Evolutionary conservation across 1,284 basidiomycete species (phyloP), one percentile per base, ranked within the genome.

Genomic region (Anthracocystis setariae): DNA sequence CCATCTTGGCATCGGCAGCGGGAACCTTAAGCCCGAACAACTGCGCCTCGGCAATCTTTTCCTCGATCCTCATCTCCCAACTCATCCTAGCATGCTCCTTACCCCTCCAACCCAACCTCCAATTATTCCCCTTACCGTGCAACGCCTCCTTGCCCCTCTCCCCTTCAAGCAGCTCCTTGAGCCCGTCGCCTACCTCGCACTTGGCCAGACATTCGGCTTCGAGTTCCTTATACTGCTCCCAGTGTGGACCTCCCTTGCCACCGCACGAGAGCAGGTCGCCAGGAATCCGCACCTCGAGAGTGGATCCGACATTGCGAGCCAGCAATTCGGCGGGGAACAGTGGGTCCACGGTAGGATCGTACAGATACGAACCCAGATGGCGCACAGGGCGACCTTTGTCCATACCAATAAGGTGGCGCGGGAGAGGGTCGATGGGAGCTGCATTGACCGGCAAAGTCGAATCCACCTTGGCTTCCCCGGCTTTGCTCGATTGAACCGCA

Each of bases 41-140:
- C 39, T 60, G 56, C 8, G 52, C 63, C 43, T 66, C 65, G 12
- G 64, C 68, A 13, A 63, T 50, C 33, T 52, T 42, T 50, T 77
- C 71, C 39, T 65, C 61, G 29, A 67, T 65, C 8, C 66, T 59
- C 61, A 74, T 65, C 55, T 77, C 77, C 29, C 69, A 44, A 25
- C 64, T 74, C 73, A 75, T 79, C 18, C 74, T 54, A 1, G 76
- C 73, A 39, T 78, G 74, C 57, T 82, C 79, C 32, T 66, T 57
- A 13, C 79, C 80, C 5, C 80, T 55, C 79, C 81, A 81, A 18
- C 81, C 81, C 4, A 81, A 55, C 46, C 65, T 76, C 78, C 78
- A 80, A 18, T 60, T 45, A 39, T 67, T 66, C 3, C 68, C 67
- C 37, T 40, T 50, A 3, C 60, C 64, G 7, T 58, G 59, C 27